Evolutionary conservation across 192 early-diverging fungal species (phyloP), one percentile per base, ranked within the genome.

Genomic region (Rhizoclosmatium globosum): DNA sequence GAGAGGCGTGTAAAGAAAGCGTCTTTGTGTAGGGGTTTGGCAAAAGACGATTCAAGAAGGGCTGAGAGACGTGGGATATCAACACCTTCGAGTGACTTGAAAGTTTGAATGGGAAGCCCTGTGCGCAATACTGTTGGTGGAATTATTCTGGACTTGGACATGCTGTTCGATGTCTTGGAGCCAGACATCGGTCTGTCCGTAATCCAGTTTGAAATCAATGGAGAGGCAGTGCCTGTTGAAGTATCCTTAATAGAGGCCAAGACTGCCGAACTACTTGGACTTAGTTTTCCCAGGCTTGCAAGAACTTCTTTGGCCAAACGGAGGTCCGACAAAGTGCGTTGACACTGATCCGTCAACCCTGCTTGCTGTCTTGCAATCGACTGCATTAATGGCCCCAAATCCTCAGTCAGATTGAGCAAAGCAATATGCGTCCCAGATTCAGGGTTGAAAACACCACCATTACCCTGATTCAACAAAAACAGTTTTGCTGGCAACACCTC

Each of bases 131-230:
- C 62, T 41, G 62, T 64, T 21, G 62, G 62, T 64, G 62, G 62
- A 7, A 21, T 17, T 31, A 31, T 31, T 31, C 31, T 31, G 31
- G 31, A 31, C 31, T 31, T 31, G 31, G 31, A 31, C 31, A 31
- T 31, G 31, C 0, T 31, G 31, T 31, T 31, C 31, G 31, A 31
- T 31, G 31, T 31, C 31, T 31, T 31, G 31, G 31, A 31, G 31
- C 23, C 21, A 11, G 62, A 7, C 21, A 42, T 23, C 13, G 62
- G 62, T 21, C 21, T 64, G 21, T 64, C 62, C 41, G 62, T 64
- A 42, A 64, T 64, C 62, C 62, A 64, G 21, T 64, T 64, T 21
- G 62, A 23, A 64, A 64, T 64, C 62, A 64, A 42, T 7, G 62
- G 11, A 42, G 23, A 7, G 56, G 15, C 15, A 21, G 56, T 17